Evolutionary conservation across 2,329 filamentous ascomycete genomes (phyloP), one percentile per base, ranked within the genome.

Genomic region (Fusarium anguioides): DNA sequence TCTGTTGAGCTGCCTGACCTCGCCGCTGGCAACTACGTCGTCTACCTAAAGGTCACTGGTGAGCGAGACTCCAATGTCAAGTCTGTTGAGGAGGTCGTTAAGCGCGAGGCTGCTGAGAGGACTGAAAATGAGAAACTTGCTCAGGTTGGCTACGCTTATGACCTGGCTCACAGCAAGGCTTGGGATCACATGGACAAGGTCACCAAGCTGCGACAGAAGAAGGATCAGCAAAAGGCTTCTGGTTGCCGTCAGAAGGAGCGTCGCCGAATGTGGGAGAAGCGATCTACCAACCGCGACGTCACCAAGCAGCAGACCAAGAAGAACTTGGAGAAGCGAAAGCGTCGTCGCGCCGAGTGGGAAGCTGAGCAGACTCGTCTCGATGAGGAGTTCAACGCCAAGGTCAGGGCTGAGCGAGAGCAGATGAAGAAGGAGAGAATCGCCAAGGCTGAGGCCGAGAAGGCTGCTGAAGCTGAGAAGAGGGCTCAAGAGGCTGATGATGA

Each of bases 121-220:
- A 53, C 68, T 1, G 82, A 86, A 62, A 87, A 88, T 46, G 85
- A 87, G 41, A 89, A 89, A 75, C 78, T 89, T 4, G 81, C 84
- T 2, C 83, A 86, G 36, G 84, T 88, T 8, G 87, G 86, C 4
- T 81, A 82, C 36, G 83, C 86, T 0, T 89, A 89, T 60, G 86
- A 89, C 68, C 70, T 88, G 8, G 87, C 87, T 0, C 87, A 89
- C 69, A 83, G 81, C 76, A 88, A 88, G 74, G 86, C 84, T 3
- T 80, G 82, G 46, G 77, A 79, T 1, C 82, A 86, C 29, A 71
- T 86, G 66, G 80, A 85, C 52, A 82, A 83, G 64, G 81, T 85
- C 3, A 76, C 79, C 21, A 81, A 83, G 63, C 80, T 85, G 23
- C 76, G 82, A 23, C 82, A 85, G 72, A 81, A 83, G 69, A 79